Evolutionary conservation across 1,139 yeast species (phyloP).

Genomic region (Tardiomyces depauwii): DNA sequence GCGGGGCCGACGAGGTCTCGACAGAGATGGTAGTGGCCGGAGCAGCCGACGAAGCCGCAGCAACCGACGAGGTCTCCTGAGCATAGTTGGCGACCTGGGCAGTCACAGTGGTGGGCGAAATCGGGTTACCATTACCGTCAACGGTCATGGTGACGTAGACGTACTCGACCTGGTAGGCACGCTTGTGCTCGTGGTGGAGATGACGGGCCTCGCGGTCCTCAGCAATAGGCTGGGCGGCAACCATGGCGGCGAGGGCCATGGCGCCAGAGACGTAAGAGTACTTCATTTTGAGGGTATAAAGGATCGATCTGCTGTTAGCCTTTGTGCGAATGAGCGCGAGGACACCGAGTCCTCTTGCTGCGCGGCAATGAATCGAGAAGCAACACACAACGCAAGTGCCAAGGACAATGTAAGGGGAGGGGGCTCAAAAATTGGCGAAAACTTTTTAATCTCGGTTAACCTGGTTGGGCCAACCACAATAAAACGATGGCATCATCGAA

Average conservation of each 20-base stretch:
- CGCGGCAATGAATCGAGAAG: neutral
- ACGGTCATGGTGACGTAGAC: conserved; percentile 73
- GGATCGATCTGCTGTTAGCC: neutral
- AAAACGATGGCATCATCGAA: too few relatives aligned
- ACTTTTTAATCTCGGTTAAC: neutral
- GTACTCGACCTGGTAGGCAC: conserved; percentile 63
- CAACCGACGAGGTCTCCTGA: conserved; percentile 7
- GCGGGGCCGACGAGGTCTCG: conserved; percentile 4
- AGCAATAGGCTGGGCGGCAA: conserved; percentile 27
- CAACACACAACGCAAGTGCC: neutral
- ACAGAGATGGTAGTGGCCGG: conserved; percentile 1
- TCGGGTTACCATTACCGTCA: conserved; percentile 49
- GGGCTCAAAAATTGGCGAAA: conserved; percentile 1
- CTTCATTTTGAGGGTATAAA: conserved; percentile 12
- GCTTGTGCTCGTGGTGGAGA: conserved; percentile 52
- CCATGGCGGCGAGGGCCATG: conserved; percentile 30
- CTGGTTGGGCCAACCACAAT: neutral
- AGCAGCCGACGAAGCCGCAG: conserved; percentile 6
- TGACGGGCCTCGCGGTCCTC: conserved; percentile 26
- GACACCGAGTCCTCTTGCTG: conserved; percentile 1
- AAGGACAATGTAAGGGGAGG: neutral
- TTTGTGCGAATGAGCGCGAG: neutral
- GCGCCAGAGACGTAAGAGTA: conserved; percentile 22
- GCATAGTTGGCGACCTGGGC: conserved; percentile 5
- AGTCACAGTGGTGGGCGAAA: conserved; percentile 10